Base-by-base conservation (phyloP, 495 filamentous ascomycete species). In the Penicillium tannophilum region DNA sequence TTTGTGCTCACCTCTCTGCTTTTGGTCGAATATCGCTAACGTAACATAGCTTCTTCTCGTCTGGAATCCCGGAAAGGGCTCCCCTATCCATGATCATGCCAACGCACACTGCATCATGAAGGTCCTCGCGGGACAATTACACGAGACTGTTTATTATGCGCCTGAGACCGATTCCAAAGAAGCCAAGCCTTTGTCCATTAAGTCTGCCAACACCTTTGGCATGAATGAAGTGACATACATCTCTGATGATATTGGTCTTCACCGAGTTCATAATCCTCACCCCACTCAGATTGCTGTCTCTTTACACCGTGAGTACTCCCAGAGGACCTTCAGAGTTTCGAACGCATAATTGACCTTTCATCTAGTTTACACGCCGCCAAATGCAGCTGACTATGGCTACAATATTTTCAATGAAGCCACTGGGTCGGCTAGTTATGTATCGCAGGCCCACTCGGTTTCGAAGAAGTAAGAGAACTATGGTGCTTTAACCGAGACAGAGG, bases 51-150 rank as follows among this genome's bases (percentile, higher is more conserved):
- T 97, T 54, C 81, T 97, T 23, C 81, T 97, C 14, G 92, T 96
- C 19, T 97, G 92, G 92, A 88, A 85, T 8, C 92, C 92, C 11
- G 86, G 88, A 35, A 90, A 91, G 69, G 85, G 84, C 24, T 91
- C 86, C 51, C 87, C 86, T 0, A 86, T 96, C 58, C 92, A 97
- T 69, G 92, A 97, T 67, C 90, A 93, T 67, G 88, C 89, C 61
- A 86, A 90, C 65, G 88, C 90, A 19, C 89, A 92, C 64, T 93
- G 90, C 60, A 75, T 84, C 36, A 84, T 84, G 82, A 84, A 84
- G 59, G 73, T 83, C 52, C 35, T 76, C 44, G 66, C 60, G 36
- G 73, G 66, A 83, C 90, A 56, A 69, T 74, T 97, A 36, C 85
- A 79, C 52, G 92, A 97, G 72, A 90, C 86, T 4, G 81, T 88